phyloP scores from a whole-genome alignment of 176 grass and related monocot species.

The Pontederia paniculata region DNA sequence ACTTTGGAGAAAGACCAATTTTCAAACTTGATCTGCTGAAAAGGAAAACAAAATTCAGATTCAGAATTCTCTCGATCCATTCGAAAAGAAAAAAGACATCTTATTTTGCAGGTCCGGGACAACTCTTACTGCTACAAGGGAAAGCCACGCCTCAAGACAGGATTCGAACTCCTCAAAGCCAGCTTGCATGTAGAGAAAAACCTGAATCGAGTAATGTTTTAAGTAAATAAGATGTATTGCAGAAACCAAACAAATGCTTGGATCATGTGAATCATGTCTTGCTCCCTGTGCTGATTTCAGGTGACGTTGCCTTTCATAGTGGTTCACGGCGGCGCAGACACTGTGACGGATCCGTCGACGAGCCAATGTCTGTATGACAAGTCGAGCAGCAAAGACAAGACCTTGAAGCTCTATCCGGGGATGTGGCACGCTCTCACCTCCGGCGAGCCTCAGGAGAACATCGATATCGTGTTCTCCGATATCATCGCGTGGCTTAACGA shows the following conservation, averaged over 20 bases:
- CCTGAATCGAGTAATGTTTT: neutral
- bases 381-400: slow-evolving; percentile 44
- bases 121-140: slow-evolving; percentile 49
- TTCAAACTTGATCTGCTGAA: neutral
- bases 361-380: slow-evolving; percentile 40
- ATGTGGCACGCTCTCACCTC: slow-evolving; percentile 85
- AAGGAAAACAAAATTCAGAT: too few species aligned
- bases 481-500: slow-evolving; percentile 46
- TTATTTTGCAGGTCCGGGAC: neutral
- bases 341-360: slow-evolving; percentile 45
- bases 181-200: slow-evolving; percentile 34
- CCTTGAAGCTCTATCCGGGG: slow-evolving; percentile 43
- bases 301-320: slow-evolving; percentile 40
- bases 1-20: neutral
- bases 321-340: slow-evolving; percentile 55
- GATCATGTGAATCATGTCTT: too few species aligned
- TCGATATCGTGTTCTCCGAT: slow-evolving; percentile 20
- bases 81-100: neutral
- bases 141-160: slow-evolving; percentile 42
- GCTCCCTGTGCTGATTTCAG: neutral
- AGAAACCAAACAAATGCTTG: neutral
- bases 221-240: neutral
- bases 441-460: slow-evolving; percentile 36
- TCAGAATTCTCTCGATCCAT: neutral
- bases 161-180: slow-evolving; percentile 30